Conservation (phyloP, 345 rosid genomes). For the Syzygium jambos region DNA sequence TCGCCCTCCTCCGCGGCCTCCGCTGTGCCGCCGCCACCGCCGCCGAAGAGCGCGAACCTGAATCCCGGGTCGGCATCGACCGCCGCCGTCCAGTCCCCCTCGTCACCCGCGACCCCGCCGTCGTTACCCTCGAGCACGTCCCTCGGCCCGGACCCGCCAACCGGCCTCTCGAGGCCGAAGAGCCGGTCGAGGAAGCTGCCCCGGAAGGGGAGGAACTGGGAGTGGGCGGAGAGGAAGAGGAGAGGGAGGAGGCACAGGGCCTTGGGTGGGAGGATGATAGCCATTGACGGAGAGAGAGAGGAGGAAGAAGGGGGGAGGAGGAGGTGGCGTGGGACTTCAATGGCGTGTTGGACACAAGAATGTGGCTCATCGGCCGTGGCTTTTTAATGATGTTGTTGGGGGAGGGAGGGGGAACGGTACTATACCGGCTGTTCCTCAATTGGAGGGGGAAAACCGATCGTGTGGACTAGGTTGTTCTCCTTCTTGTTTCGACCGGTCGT, state of each 20-base stretch:
- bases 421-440: neutral
- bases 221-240: conserved; percentile 6
- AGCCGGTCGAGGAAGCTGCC: neutral
- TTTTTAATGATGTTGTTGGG: neutral
- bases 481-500: neutral
- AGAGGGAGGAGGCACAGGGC: neutral
- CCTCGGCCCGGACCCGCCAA: neutral
- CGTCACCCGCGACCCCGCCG: neutral
- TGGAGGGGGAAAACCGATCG: neutral
- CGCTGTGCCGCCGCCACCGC: neutral
- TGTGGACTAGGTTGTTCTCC: neutral
- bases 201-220: neutral
- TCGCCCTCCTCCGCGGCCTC: neutral
- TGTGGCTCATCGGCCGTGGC: neutral
- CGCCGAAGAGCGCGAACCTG: neutral
- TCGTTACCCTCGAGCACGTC: neutral
- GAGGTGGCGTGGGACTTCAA: neutral
- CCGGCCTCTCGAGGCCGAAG: neutral
- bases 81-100: neutral
- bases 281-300: neutral
- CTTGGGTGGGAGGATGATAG: neutral
- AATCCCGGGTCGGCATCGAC: neutral
- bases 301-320: neutral
- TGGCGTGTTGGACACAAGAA: neutral
- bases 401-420: neutral